Evolutionary conservation across 495 filamentous ascomycete genomes (phyloP), one percentile per base, ranked within the genome.

Genomic region (Trichocladium antarcticum): DNA sequence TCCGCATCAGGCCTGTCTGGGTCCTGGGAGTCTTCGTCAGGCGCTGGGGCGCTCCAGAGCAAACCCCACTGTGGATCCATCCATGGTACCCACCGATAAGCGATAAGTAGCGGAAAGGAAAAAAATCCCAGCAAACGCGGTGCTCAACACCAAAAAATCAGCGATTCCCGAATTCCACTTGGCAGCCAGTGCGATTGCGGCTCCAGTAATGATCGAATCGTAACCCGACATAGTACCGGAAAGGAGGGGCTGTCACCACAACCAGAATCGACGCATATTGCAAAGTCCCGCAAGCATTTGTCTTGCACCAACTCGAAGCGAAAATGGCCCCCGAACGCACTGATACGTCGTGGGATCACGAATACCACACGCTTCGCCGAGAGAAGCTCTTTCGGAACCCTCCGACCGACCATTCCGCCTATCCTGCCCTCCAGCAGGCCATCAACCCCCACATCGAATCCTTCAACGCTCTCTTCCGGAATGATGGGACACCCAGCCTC

Each of bases 401-500:
- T 2, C 89, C 92, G 1, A 82, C 76, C 58, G 88, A 96, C 58
- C 80, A 77, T 40, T 84, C 88, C 12, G 87, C 92, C 44, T 97
- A 92, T 62, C 92, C 92, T 3, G 77, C 85, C 11, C 75, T 98
- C 38, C 82, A 86, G 40, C 79, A 76, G 35, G 85, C 90, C 2
- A 79, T 95, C 51, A 74, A 82, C 49, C 92, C 92, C 28, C 92
- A 98, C 64, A 80, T 95, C 61, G 80, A 95, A 53, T 90, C 92
- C 8, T 97, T 96, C 79, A 94, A 98, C 72, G 83, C 85, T n/a
- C 70, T 95, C 34, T 88, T 95, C 58, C 81, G 81, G 12, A 70
- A 68, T 57, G 59, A 67, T 50, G 75, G 69, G 54, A 74, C 76
- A 54, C 68, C 74, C 37, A 78, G 82, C 37, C 74, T 94, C 20